A percentile compares a stretch with the other conserved stretches of the same genome.
Conservation (phyloP, 2,329 filamentous ascomycete genomes). For the Penicillium sp. region DNA sequence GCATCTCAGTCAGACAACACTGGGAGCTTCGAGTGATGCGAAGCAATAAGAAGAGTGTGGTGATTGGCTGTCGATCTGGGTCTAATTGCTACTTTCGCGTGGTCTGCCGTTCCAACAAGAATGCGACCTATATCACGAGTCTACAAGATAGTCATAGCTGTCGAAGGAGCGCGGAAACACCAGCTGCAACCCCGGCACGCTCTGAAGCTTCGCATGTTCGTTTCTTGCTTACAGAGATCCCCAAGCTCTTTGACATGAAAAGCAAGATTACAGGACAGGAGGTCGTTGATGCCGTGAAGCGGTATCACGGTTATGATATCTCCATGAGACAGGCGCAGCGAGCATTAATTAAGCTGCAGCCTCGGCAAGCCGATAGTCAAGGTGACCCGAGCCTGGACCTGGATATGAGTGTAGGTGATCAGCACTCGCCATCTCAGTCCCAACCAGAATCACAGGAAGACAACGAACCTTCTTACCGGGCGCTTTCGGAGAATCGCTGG, state of each 20-base stretch:
- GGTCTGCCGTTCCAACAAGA: conserved; percentile 46
- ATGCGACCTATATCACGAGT: conserved; percentile 45
- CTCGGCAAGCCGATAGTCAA: conserved; percentile 29
- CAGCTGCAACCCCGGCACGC: conserved; percentile 39
- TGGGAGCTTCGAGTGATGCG: conserved; percentile 46
- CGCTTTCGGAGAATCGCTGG: conserved; percentile 38
- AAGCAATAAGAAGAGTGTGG: conserved; percentile 47
- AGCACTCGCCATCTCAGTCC: conserved; percentile 30
- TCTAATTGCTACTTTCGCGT: conserved; percentile 45
- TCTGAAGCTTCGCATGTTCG: conserved; percentile 47
- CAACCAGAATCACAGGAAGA: conserved; percentile 31
- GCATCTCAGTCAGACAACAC: conserved; percentile 46
- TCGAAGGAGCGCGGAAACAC: conserved; percentile 33
- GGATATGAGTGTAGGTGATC: conserved; percentile 31
- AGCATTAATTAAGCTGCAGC: conserved; percentile 41
- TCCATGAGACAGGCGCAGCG: conserved; percentile 45
- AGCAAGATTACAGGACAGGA: conserved; percentile 42
- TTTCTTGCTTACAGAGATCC: conserved; percentile 44
- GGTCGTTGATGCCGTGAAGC: conserved; percentile 46
- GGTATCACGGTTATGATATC: conserved; percentile 47
- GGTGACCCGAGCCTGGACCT: conserved; percentile 27
- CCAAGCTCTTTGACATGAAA: conserved; percentile 45
- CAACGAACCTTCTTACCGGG: conserved; percentile 28
- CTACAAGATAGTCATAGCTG: conserved; percentile 46
- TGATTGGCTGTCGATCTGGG: conserved; percentile 46